A percentile compares a stretch with the other conserved stretches of the same genome.
These are phyloP conservation scores for Metschnikowia koreensis DNA, from an alignment of 805 yeast genomes.

Conservation along the genomic window DNA sequence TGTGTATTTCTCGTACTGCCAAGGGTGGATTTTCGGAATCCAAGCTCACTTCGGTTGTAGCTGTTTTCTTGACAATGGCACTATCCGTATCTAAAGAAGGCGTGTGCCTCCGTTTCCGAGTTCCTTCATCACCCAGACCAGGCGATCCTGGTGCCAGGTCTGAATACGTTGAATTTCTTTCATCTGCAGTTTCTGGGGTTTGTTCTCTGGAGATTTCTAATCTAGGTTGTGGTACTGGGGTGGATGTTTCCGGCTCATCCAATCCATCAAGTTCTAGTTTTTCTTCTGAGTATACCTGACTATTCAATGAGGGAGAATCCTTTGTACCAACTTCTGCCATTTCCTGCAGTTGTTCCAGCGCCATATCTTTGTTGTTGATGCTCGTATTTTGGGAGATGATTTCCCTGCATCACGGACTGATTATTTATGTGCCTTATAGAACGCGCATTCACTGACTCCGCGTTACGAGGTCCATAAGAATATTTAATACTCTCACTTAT, in stretches of 20 bases:
- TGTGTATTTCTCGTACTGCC: slow-evolving; percentile 5
- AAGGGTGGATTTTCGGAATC: slow-evolving; percentile 3
- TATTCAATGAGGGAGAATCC: no score
- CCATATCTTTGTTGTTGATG: background rate
- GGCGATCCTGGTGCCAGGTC: slow-evolving; percentile 15
- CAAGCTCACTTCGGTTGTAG: background rate
- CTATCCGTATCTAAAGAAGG: slow-evolving; percentile 6
- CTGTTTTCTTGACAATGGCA: slow-evolving; percentile 7
- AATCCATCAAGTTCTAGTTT: background rate
- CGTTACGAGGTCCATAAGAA: no score
- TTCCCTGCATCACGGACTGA: no score
- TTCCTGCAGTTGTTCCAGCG: background rate
- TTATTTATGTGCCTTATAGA: no score
- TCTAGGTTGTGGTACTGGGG: background rate
- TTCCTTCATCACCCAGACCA: slow-evolving; percentile 1
- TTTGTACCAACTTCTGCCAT: background rate
- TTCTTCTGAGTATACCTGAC: no score
- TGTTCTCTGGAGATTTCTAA: slow-evolving; percentile 11
- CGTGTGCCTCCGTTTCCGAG: background rate
- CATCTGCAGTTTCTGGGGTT: slow-evolving; percentile 14
- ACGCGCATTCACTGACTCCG: no score
- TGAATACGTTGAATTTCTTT: slow-evolving; percentile 7
- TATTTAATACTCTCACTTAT: no score
- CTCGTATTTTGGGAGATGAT: no score
- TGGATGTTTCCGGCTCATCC: background rate